A percentile compares a stretch with the other conserved stretches of the same genome.
These are phyloP conservation scores for Oryza nivara DNA, from an alignment of 176 grass and related monocot species.

Conservation along the genomic window DNA sequence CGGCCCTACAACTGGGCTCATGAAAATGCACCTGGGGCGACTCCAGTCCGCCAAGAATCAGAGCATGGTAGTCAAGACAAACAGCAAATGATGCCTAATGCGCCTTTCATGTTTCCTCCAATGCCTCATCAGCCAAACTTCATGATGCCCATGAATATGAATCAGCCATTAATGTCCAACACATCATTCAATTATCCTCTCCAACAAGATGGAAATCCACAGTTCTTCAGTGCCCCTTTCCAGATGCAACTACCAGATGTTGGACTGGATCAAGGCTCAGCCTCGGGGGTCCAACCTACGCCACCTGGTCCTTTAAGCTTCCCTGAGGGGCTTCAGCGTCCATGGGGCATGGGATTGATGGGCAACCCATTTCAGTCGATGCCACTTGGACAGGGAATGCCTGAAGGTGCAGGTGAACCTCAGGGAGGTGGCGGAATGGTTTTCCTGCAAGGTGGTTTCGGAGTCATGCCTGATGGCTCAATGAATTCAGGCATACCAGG, in stretches of 20 bases:
- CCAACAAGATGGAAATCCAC: conserved; percentile 65
- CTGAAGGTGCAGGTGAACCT: conserved; percentile 60
- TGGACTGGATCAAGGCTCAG: conserved; percentile 62
- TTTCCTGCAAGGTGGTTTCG: conserved; percentile 65
- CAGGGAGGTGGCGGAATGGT: conserved; percentile 57
- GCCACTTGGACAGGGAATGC: conserved; percentile 53
- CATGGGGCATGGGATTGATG: conserved; percentile 70
- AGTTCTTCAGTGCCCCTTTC: conserved; percentile 64
- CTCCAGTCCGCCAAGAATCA: conserved; percentile 53
- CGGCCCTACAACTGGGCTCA: conserved; percentile 51
- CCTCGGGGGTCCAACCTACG: conserved; percentile 51
- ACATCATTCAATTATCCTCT: conserved; percentile 59
- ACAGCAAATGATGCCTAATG: conserved; percentile 53
- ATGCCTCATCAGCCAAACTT: conserved; percentile 73
- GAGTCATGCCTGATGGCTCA: conserved; percentile 48
- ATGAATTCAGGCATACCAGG: conserved; percentile 43
- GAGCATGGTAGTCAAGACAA: conserved; percentile 64
- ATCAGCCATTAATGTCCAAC: conserved; percentile 52
- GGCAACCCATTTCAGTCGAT: conserved; percentile 60
- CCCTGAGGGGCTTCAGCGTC: conserved; percentile 51
- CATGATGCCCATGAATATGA: conserved; percentile 75
- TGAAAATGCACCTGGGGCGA: conserved; percentile 44
- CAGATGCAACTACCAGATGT: conserved; percentile 62
- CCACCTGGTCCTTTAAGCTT: conserved; percentile 41
- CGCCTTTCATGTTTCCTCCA: conserved; percentile 66